Evolutionary conservation across 768 basidiomycete species (phyloP).

Genomic region (Hemileccinum impolitum): DNA sequence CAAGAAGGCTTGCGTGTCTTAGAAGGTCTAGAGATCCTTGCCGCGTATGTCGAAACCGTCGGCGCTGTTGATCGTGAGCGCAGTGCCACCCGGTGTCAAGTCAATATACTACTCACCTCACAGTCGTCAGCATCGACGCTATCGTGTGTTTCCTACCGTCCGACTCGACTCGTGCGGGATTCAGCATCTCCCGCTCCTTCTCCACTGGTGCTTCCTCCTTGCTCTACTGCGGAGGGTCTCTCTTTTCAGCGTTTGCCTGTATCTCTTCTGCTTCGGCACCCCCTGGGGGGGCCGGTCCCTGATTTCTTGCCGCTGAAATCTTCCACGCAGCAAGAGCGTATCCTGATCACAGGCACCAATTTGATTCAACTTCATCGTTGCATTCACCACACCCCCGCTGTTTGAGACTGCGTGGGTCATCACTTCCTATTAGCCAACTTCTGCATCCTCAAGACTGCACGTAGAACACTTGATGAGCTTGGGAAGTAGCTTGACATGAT

Average conservation of each 20-base stretch:
- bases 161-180: conserved; percentile 49
- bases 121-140: conserved; percentile 51
- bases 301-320: conserved; percentile 51
- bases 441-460: no score
- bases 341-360: conserved; percentile 34
- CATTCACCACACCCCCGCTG: conserved; percentile 54
- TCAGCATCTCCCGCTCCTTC: conserved; percentile 40
- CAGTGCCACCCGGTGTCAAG: conserved; percentile 42
- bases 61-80: conserved; percentile 38
- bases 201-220: conserved; percentile 46
- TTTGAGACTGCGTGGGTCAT: conserved; percentile 48
- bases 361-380: conserved; percentile 40
- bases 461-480: no score
- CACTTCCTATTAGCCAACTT: conserved; percentile 51
- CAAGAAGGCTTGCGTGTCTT: conserved; percentile 48
- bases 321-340: conserved; percentile 42
- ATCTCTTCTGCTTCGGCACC: conserved; percentile 56
- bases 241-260: conserved; percentile 49
- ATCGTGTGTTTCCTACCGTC: conserved; percentile 57
- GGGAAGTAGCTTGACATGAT: no score
- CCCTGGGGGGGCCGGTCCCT: conserved; percentile 56
- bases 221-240: conserved; percentile 41
- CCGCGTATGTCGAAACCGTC: conserved; percentile 42
- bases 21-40: conserved; percentile 52
- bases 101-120: conserved; percentile 47